A percentile compares a stretch with the other conserved stretches of the same genome.
phyloP scores from a whole-genome alignment of 768 basidiomycete genomes.

The Clitopilus passeckerianus region DNA sequence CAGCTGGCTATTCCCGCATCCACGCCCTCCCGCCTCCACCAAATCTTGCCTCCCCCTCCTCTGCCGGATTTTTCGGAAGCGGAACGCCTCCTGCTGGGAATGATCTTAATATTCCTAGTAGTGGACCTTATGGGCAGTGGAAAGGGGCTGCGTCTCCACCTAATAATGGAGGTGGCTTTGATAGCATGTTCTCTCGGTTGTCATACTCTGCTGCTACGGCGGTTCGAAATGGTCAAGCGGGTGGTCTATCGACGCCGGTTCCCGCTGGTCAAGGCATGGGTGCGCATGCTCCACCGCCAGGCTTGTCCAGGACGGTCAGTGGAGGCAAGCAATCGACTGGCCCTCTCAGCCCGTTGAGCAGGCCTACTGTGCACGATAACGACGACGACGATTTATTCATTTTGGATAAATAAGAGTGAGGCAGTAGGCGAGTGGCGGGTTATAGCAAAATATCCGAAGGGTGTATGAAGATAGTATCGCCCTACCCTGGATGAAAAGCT shows the following conservation, averaged over 20 bases:
- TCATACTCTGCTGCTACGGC: constrained; percentile 46
- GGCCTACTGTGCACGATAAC: constrained; percentile 51
- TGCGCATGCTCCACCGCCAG: constrained; percentile 22
- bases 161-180: constrained; percentile 22
- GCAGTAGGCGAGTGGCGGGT: background rate
- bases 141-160: constrained; percentile 15
- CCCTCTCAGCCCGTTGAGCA: constrained; percentile 56
- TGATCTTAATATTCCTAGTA: constrained; percentile 12
- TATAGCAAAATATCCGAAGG: background rate
- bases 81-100: constrained; percentile 8
- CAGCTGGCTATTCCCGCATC: constrained; percentile 85
- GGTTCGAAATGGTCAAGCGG: constrained; percentile 13
- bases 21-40: constrained; percentile 59
- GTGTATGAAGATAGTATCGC: background rate
- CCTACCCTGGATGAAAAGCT: background rate
- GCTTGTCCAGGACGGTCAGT: constrained; percentile 31
- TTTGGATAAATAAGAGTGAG: constrained; percentile 46
- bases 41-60: constrained; percentile 27
- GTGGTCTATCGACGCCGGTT: constrained; percentile 14
- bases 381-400: constrained; percentile 68
- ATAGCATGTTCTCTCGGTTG: constrained; percentile 51
- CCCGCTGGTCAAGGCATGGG: constrained; percentile 6
- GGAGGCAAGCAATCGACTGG: constrained; percentile 30
- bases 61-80: constrained; percentile 15
- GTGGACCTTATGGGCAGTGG: constrained; percentile 24